A percentile compares a stretch with the other conserved stretches of the same genome.
These are phyloP conservation scores for Triticum monococcum DNA, from an alignment of 176 grass and related monocot species.

Conservation along the genomic window DNA sequence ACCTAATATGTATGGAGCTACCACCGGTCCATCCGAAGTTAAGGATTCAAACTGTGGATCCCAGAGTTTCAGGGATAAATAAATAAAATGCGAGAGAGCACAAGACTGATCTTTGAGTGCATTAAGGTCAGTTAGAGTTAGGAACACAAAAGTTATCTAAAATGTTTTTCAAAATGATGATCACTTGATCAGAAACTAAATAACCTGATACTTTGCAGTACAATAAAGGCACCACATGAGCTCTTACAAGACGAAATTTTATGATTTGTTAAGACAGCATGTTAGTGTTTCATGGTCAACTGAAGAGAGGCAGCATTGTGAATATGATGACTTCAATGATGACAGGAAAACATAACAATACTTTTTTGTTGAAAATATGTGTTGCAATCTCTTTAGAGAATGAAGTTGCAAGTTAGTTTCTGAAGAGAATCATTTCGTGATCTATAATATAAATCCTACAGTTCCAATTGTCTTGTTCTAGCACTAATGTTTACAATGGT, in stretches of 20 bases:
- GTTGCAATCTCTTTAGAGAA: neutral
- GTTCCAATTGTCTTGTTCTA: neutral
- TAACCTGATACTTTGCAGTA: neutral
- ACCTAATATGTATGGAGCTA: neutral
- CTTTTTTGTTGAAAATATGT: neutral
- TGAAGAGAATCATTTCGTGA: neutral
- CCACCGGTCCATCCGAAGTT: neutral
- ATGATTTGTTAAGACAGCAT: neutral
- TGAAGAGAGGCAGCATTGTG: neutral
- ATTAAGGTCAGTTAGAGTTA: neutral
- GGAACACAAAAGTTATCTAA: neutral
- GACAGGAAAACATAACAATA: neutral
- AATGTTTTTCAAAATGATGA: slow-evolving; percentile 7
- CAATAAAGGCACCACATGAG: neutral
- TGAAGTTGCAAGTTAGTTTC: neutral
- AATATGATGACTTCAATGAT: neutral
- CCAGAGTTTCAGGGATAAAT: neutral
- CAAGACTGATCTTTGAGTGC: neutral
- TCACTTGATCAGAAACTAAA: neutral
- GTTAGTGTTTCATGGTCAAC: neutral
- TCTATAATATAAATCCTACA: neutral
- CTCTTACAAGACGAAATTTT: neutral
- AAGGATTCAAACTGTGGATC: slow-evolving; percentile 3
- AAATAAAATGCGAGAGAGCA: neutral
- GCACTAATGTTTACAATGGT: neutral